Evolutionary conservation across 2,329 filamentous ascomycete genomes (phyloP).

Genomic region (Sporothrix luriei): DNA sequence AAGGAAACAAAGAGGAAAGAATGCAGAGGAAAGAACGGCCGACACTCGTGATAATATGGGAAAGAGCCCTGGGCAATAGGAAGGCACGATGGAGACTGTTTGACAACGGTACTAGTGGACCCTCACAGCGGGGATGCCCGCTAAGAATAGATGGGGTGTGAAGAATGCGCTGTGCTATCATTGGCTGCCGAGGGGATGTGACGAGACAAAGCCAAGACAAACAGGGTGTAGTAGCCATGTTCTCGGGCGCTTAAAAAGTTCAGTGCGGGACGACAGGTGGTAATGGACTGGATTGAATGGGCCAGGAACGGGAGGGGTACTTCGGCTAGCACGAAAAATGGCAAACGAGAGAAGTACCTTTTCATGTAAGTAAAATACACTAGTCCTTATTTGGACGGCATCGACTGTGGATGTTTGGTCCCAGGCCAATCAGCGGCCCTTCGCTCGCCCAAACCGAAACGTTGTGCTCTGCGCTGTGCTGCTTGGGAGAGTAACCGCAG

Average conservation of each 20-base stretch:
- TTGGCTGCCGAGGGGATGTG: constrained; percentile 30
- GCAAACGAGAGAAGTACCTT: not conserved
- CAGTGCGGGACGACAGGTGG: not conserved
- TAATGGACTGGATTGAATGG: not conserved
- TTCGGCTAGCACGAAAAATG: not conserved
- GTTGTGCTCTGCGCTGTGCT: not conserved
- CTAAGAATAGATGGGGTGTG: constrained; percentile 34
- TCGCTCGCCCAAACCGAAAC: not conserved
- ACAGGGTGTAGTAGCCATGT: constrained; percentile 31
- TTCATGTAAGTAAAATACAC: constrained; percentile 12
- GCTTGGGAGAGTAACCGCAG: not conserved
- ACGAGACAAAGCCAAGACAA: constrained; percentile 32
- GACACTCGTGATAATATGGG: constrained; percentile 15
- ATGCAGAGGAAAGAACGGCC: not conserved
- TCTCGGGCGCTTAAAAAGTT: constrained; percentile 36
- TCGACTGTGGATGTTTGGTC: not conserved
- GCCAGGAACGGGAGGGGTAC: not conserved
- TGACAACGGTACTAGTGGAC: constrained; percentile 29
- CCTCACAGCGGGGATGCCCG: constrained; percentile 26
- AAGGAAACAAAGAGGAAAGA: not conserved
- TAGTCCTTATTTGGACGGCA: not conserved
- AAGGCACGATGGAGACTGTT: constrained; percentile 24
- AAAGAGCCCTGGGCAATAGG: constrained; percentile 8
- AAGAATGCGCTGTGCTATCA: constrained; percentile 6
- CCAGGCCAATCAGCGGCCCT: not conserved